Evolutionary conservation across 305 asterid genomes (phyloP).

Genomic region (Nicotiana rustica): DNA sequence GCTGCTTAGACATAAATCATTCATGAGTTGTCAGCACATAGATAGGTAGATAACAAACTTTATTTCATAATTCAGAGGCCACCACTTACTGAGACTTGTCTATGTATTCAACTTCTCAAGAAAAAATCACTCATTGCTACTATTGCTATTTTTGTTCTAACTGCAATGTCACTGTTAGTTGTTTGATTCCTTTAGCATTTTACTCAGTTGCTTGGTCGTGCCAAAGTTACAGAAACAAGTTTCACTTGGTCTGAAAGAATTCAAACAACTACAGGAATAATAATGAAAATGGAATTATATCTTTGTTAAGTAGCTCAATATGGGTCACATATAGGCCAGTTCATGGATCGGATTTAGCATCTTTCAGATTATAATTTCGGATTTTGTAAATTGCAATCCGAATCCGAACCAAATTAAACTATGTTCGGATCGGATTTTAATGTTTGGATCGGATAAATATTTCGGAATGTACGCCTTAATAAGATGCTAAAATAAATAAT

Average conservation of each 20-base stretch:
- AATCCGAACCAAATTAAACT: too few relatives aligned
- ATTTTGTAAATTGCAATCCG: too few relatives aligned
- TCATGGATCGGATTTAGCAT: too few relatives aligned
- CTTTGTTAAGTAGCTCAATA: neutral
- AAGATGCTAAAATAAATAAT: too few relatives aligned
- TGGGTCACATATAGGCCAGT: too few relatives aligned
- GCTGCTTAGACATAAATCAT: neutral
- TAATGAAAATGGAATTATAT: neutral
- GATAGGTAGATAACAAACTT: neutral
- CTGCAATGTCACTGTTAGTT: neutral
- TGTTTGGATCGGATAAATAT: too few relatives aligned
- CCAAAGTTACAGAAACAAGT: neutral
- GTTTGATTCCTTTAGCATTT: neutral
- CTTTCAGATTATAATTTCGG: too few relatives aligned
- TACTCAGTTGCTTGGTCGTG: neutral
- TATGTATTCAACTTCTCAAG: neutral
- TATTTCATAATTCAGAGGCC: slow-evolving; percentile 29
- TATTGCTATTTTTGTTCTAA: neutral
- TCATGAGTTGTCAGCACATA: slow-evolving; percentile 4
- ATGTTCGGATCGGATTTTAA: too few relatives aligned
- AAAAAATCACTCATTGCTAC: neutral
- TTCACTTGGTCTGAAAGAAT: neutral
- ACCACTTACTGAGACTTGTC: neutral
- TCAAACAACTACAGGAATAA: neutral
- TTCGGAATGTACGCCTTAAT: too few relatives aligned